Percentiles rank a stretch among this genome's conserved stretches.
These are phyloP conservation scores for Lepraria neglecta DNA, from an alignment of 495 filamentous ascomycete species.

Conservation along the genomic window DNA sequence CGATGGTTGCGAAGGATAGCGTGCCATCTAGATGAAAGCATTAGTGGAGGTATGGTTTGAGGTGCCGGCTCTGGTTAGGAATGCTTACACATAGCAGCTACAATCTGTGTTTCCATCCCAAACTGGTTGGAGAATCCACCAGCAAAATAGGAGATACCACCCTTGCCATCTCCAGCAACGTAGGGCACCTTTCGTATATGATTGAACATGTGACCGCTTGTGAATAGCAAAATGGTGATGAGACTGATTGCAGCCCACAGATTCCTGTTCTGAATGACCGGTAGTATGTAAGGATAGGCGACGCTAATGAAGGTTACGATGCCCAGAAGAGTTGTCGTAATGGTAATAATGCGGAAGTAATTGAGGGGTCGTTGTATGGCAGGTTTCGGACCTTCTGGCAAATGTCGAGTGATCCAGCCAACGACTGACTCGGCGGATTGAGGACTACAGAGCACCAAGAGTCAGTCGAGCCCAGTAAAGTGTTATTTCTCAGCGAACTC, in stretches of 20 bases:
- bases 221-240: constrained; percentile 88
- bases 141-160: constrained; percentile 87
- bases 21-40: constrained; percentile 63
- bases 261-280: constrained; percentile 81
- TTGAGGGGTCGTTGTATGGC: constrained; percentile 77
- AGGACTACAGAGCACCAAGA: constrained; percentile 41
- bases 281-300: constrained; percentile 76
- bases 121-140: constrained; percentile 92
- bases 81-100: constrained; percentile 88
- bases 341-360: constrained; percentile 66
- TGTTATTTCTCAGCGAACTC: constrained; percentile 29
- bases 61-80: background rate
- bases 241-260: constrained; percentile 89
- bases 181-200: constrained; percentile 98
- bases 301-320: constrained; percentile 61
- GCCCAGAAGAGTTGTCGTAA: constrained; percentile 60
- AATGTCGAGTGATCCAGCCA: constrained; percentile 69
- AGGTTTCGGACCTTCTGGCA: constrained; percentile 68
- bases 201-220: constrained; percentile 97
- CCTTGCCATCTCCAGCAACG: constrained; percentile 75
- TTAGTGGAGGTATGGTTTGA: background rate
- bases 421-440: constrained; percentile 72
- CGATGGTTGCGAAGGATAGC: constrained; percentile 87
- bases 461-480: constrained; percentile 12
- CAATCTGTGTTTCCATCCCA: constrained; percentile 91